Evolutionary conservation across 371 early-diverging fungal genomes (phyloP), one percentile per base, ranked within the genome.

Genomic region (Circinella umbellata): DNA sequence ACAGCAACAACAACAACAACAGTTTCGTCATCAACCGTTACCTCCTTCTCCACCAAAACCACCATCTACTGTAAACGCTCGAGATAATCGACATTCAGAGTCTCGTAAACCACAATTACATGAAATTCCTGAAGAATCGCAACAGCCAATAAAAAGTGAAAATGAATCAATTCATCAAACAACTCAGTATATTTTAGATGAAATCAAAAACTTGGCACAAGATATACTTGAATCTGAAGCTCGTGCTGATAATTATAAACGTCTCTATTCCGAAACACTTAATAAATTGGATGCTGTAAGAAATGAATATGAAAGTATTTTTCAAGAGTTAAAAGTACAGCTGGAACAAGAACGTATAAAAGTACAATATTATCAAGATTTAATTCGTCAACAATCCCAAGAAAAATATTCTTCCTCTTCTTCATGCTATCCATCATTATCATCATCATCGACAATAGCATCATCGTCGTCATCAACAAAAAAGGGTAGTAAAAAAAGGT

Each of bases 1-100:
- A 42, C 1, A 11, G 3, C 8, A 51, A n/a, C 15, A 51, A 5
- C 51, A 51, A n/a, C 8, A 51, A n/a, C n/a, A n/a, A n/a, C n/a
- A n/a, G n/a, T n/a, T n/a, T 57, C 57, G n/a, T 34, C 57, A 57
- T 34, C 57, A 13, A 55, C 27, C 57, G 13, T 55, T 55, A 35
- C 57, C 57, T 18, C 51, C 51, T 8, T 14, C 51, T 17, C 8
- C 57, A 5, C 57, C 57, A 57, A 9, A 20, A 5, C 4, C 35
- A 57, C 57, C 1, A 1, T 6, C 57, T 4, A 18, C 13, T 7
- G 27, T 6, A 7, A 57, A 57, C 27, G 2, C 27, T 27, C 35
- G 34, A 57, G 51, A 51, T n/a, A 6, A 57, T 27, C 57, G 57
- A 10, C 35, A 34, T 1, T 57, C 57, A 57, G 5, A 34, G 57